phyloP scores from a whole-genome alignment of 2,329 filamentous ascomycete genomes.

The Diaporthe longicolla region DNA sequence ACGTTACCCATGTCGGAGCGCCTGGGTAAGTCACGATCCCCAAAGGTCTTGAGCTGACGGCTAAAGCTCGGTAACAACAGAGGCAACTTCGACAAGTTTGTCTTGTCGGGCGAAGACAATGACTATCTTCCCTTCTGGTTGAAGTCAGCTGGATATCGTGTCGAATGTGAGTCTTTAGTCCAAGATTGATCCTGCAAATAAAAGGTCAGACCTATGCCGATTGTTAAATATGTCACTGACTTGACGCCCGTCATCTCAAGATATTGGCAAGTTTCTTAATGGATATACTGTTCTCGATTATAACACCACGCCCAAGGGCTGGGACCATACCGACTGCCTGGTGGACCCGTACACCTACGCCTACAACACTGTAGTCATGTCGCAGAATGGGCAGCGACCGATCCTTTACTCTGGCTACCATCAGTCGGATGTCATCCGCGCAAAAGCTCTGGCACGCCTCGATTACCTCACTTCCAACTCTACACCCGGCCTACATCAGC shows the following conservation, averaged over 20 bases:
- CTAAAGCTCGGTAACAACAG: neutral
- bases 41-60: neutral
- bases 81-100: conserved; percentile 3
- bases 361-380: conserved; percentile 14
- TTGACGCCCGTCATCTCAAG: neutral
- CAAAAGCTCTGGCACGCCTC: neutral
- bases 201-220: too few species aligned
- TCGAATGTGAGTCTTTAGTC: neutral
- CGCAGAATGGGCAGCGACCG: conserved; percentile 8
- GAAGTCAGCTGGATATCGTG: neutral
- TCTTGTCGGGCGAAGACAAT: neutral
- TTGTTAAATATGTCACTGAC: neutral
- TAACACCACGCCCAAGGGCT: conserved; percentile 7
- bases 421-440: conserved; percentile 7
- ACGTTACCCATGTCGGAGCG: neutral
- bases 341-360: conserved; percentile 11
- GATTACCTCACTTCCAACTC: conserved; percentile 12
- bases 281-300: conserved; percentile 12
- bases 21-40: neutral
- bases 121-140: neutral
- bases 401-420: conserved; percentile 24
- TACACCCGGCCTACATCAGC: conserved; percentile 48
- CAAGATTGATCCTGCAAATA: neutral
- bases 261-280: conserved; percentile 17
- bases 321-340: conserved; percentile 14